Conservation (phyloP, 2,329 filamentous ascomycete genomes). For the Aureobasidium musti region DNA sequence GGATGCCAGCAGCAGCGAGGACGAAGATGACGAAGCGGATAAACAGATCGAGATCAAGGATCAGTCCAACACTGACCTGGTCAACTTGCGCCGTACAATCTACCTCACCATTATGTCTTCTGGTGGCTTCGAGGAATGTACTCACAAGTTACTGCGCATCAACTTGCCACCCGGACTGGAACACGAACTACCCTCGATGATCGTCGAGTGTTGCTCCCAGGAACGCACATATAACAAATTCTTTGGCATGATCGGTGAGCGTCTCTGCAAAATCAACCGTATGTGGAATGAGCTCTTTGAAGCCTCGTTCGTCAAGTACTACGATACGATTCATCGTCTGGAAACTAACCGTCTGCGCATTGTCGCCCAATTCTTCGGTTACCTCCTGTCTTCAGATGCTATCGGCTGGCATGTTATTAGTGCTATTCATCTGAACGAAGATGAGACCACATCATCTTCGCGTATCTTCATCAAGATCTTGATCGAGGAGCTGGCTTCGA, state of each 20-base stretch:
- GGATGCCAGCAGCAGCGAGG: slow-evolving; percentile 46
- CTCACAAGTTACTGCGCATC: slow-evolving; percentile 90
- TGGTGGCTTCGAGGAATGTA: slow-evolving; percentile 93
- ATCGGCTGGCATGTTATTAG: slow-evolving; percentile 90
- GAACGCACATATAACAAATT: slow-evolving; percentile 98
- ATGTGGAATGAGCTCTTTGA: slow-evolving; percentile 94
- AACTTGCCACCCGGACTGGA: slow-evolving; percentile 85
- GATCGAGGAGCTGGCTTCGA: slow-evolving; percentile 87
- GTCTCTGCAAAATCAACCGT: slow-evolving; percentile 93
- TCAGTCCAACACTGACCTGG: slow-evolving; percentile 91
- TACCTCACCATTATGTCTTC: slow-evolving; percentile 98
- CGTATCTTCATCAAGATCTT: slow-evolving; percentile 99
- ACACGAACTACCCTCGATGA: slow-evolving; percentile 89
- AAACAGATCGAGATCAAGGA: slow-evolving; percentile 95
- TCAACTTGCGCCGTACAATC: slow-evolving; percentile 89
- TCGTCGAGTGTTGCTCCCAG: slow-evolving; percentile 94
- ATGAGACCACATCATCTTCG: slow-evolving; percentile 93
- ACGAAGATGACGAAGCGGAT: slow-evolving; percentile 72
- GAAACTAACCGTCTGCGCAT: slow-evolving; percentile 95
- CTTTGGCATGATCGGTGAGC: slow-evolving; percentile 89
- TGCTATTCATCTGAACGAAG: slow-evolving; percentile 86
- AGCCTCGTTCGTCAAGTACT: slow-evolving; percentile 86
- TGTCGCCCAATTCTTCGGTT: slow-evolving; percentile 91
- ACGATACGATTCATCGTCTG: slow-evolving; percentile 95
- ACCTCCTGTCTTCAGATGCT: slow-evolving; percentile 82